phyloP scores from a whole-genome alignment of 495 filamentous ascomycete species.

The Aspergillus saccharolyticus region DNA sequence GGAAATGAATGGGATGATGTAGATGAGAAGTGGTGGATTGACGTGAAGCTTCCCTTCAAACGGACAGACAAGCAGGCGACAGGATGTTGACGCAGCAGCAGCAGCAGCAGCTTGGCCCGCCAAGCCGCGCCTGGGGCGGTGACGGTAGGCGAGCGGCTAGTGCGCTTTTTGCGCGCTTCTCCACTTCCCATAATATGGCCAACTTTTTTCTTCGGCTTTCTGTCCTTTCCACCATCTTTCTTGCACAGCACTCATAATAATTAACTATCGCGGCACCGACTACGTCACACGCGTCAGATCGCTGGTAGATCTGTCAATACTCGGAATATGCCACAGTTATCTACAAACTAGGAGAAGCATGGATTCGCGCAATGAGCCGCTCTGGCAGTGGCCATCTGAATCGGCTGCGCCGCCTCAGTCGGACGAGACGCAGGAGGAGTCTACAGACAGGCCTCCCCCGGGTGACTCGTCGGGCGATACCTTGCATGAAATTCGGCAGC shows the following conservation, averaged over 20 bases:
- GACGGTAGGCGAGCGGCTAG: slow-evolving; percentile 24
- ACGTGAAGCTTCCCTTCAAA: slow-evolving; percentile 18
- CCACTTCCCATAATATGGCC: slow-evolving; percentile 13
- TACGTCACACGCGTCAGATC: not conserved
- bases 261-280: not conserved
- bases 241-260: not conserved
- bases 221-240: no score
- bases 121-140: slow-evolving; percentile 23
- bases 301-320: slow-evolving; percentile 11
- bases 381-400: slow-evolving; percentile 21
- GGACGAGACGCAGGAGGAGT: slow-evolving; percentile 14
- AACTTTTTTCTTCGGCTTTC: slow-evolving; percentile 13
- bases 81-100: slow-evolving; percentile 38
- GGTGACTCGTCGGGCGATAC: slow-evolving; percentile 10
- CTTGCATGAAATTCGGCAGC: slow-evolving; percentile 26
- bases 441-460: slow-evolving; percentile 9
- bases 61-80: slow-evolving; percentile 19
- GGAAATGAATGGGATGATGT: slow-evolving; percentile 9
- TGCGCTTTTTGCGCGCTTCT: slow-evolving; percentile 8
- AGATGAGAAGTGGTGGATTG: not conserved
- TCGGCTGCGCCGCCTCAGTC: slow-evolving; percentile 8
- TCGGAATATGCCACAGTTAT: slow-evolving; percentile 12
- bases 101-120: slow-evolving; percentile 4
- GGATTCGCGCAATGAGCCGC: slow-evolving; percentile 18
- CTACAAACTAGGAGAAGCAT: slow-evolving; percentile 12